Percentiles rank a stretch among this genome's conserved stretches.
phyloP scores from a whole-genome alignment of 78 protist genomes.

The Dictyostelium purpureum region DNA sequence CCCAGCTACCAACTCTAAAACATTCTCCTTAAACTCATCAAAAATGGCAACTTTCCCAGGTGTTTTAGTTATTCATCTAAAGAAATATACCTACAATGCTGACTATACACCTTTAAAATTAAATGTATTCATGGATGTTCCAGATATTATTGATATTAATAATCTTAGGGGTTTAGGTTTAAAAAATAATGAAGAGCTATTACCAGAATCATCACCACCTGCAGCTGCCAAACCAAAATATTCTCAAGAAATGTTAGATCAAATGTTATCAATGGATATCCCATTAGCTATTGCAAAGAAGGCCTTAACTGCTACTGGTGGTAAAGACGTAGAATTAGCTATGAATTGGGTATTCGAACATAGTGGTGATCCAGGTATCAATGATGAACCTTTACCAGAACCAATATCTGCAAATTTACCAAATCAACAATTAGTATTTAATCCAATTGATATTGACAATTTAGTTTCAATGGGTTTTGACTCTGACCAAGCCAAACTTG shows the following conservation, averaged over 20 bases:
- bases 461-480: constrained; percentile 86
- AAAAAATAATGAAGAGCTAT: constrained; percentile 61
- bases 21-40: constrained; percentile 66
- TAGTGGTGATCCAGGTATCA: constrained; percentile 51
- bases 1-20: constrained; percentile 74
- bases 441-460: constrained; percentile 34
- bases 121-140: constrained; percentile 81
- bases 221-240: constrained; percentile 3
- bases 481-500: constrained; percentile 68
- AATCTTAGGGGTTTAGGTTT: constrained; percentile 72
- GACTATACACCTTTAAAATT: constrained; percentile 90
- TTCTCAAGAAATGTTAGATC: constrained; percentile 39
- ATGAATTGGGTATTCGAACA: constrained; percentile 70
- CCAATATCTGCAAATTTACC: not conserved
- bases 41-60: constrained; percentile 88
- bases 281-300: constrained; percentile 19
- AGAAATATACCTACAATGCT: constrained; percentile 75
- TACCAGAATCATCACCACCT: constrained; percentile 61
- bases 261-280: constrained; percentile 86
- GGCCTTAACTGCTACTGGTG: constrained; percentile 35
- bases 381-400: constrained; percentile 19
- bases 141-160: constrained; percentile 84
- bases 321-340: constrained; percentile 38
- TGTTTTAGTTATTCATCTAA: constrained; percentile 81
- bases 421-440: not conserved